Evolutionary conservation across 2,329 filamentous ascomycete species (phyloP).

Genomic region (Leptosphaerulina australis): DNA sequence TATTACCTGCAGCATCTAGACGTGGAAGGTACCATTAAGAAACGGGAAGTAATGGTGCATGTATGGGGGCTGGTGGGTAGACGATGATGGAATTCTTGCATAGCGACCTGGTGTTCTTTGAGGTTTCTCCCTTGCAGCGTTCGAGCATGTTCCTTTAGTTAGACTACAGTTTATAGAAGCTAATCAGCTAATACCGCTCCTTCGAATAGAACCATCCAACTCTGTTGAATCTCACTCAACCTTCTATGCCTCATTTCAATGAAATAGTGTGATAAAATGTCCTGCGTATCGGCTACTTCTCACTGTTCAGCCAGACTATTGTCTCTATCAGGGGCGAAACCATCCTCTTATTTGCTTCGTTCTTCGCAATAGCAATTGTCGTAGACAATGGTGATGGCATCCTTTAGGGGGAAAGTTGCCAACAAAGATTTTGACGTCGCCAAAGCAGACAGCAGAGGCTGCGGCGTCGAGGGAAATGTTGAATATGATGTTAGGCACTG

Average conservation of each 20-base stretch:
- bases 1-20: conserved; percentile 18
- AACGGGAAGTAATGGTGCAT: too few relatives aligned
- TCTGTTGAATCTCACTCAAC: too few relatives aligned
- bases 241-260: too few relatives aligned
- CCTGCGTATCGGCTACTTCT: too few relatives aligned
- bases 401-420: not conserved
- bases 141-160: conserved; percentile 14
- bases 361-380: conserved; percentile 14
- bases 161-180: not conserved
- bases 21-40: not conserved
- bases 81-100: conserved; percentile 4
- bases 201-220: not conserved
- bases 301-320: too few relatives aligned
- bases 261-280: too few relatives aligned
- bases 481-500: not conserved
- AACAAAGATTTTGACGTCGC: conserved; percentile 7
- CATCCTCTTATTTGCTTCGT: too few relatives aligned
- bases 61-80: too few relatives aligned
- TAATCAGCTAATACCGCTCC: conserved; percentile 17
- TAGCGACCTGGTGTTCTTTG: conserved; percentile 10
- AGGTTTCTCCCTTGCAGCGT: not conserved
- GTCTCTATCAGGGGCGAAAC: too few relatives aligned
- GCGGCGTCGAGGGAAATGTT: conserved; percentile 7
- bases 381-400: conserved; percentile 1
- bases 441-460: conserved; percentile 3